These are phyloP conservation scores for Ceratobasidium sp. DNA, from an alignment of 1,284 basidiomycete species.

Conservation along the genomic window DNA sequence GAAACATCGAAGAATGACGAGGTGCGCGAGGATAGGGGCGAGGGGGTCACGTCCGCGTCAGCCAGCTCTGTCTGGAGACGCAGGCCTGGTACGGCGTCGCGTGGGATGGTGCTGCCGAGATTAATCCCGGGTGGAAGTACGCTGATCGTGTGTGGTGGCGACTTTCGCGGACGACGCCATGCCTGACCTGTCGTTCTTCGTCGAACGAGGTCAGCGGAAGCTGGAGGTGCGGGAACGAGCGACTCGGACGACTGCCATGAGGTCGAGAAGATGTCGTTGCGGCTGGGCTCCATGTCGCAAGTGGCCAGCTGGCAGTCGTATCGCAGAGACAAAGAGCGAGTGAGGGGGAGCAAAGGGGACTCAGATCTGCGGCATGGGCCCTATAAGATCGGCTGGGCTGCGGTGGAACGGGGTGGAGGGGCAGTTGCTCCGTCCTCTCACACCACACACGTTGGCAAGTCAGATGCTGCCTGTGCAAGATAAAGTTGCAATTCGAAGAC, in stretches of 20 bases:
- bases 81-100: background rate
- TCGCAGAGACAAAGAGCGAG: background rate
- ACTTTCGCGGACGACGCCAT: conserved; percentile 25
- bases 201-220: conserved; percentile 21
- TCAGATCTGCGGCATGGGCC: background rate
- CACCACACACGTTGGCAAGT: too few species aligned
- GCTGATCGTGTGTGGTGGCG: conserved; percentile 1
- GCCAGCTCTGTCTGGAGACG: conserved; percentile 17
- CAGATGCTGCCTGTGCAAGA: conserved; percentile 21
- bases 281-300: conserved; percentile 38
- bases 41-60: background rate
- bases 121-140: background rate
- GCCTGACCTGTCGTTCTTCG: conserved; percentile 43
- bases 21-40: conserved; percentile 45
- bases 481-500: conserved; percentile 6
- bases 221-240: conserved; percentile 12
- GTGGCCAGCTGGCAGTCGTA: background rate
- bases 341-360: background rate
- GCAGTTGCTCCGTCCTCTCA: too few species aligned
- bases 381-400: conserved; percentile 8
- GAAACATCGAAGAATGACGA: conserved; percentile 54
- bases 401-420: conserved; percentile 9
- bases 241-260: conserved; percentile 44
- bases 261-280: conserved; percentile 47
- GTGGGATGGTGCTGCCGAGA: background rate